These are phyloP conservation scores for Talaromyces sp. DNA, from an alignment of 2,329 filamentous ascomycete genomes.

Conservation along the genomic window DNA sequence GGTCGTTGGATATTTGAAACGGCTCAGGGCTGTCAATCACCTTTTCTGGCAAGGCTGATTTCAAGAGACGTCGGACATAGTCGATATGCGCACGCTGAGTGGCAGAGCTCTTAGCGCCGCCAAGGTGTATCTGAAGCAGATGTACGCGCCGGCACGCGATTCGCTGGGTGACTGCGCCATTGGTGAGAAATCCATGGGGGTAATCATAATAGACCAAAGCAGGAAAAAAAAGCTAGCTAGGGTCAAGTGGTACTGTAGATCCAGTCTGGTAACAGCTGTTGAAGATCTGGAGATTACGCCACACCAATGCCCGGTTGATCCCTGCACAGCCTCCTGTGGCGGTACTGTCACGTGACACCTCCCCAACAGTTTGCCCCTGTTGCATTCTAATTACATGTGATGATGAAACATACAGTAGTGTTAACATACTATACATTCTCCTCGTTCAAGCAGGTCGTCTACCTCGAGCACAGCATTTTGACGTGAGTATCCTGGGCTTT, in stretches of 20 bases:
- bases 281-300: background rate
- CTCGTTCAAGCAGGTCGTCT: too few species aligned
- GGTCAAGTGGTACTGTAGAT: background rate
- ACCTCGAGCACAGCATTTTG: too few species aligned
- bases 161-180: background rate
- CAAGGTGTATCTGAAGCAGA: background rate
- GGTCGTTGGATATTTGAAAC: background rate
- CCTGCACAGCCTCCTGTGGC: background rate
- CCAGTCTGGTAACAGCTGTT: background rate
- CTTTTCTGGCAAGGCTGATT: background rate
- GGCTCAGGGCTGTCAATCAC: background rate
- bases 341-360: background rate
- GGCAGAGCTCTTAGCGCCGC: background rate
- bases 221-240: background rate
- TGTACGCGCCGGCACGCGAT: background rate
- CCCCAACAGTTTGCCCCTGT: background rate
- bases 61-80: background rate
- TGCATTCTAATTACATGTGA: background rate
- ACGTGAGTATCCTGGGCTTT: too few species aligned
- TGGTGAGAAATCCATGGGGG: background rate
- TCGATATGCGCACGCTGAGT: background rate
- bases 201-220: background rate
- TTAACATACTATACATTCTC: background rate
- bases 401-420: too few species aligned
- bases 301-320: background rate